A percentile compares a stretch with the other conserved stretches of the same genome.
These are phyloP conservation scores for Apiospora marii DNA, from an alignment of 2,329 filamentous ascomycete genomes.

Conservation along the genomic window DNA sequence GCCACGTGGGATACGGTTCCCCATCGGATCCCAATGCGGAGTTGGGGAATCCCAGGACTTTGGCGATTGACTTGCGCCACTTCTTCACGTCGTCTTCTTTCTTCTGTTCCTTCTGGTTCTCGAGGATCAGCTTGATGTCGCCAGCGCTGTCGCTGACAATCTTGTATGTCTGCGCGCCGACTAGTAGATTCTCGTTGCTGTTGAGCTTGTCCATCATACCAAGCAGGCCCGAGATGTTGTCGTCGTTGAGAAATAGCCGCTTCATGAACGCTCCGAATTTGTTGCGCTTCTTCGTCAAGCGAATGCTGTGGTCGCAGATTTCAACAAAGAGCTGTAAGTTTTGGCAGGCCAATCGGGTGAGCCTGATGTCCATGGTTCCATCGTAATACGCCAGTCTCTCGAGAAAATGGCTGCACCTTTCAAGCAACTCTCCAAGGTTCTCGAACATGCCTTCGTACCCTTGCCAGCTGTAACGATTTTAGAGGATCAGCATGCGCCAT, in stretches of 20 bases:
- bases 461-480: conserved; percentile 35
- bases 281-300: conserved; percentile 40
- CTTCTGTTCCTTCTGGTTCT: conserved; percentile 41
- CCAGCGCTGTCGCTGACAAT: conserved; percentile 42
- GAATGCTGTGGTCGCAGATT: conserved; percentile 44
- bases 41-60: conserved; percentile 39
- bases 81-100: conserved; percentile 43
- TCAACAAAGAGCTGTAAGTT: conserved; percentile 47
- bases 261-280: conserved; percentile 42
- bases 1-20: conserved; percentile 41
- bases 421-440: conserved; percentile 42
- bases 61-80: conserved; percentile 40
- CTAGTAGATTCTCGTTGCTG: conserved; percentile 42
- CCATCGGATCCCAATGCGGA: conserved; percentile 40
- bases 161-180: conserved; percentile 45
- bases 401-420: conserved; percentile 45
- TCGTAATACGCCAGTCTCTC: conserved; percentile 44
- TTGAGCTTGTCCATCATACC: conserved; percentile 44
- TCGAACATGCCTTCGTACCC: conserved; percentile 46
- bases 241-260: conserved; percentile 46
- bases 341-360: conserved; percentile 43
- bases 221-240: conserved; percentile 43
- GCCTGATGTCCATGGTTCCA: conserved; percentile 42
- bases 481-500: background rate
- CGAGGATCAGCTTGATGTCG: conserved; percentile 40